Percentiles rank a stretch among this genome's conserved stretches.
These are phyloP conservation scores for Pseudomicrostroma phylloplanum DNA, from an alignment of 1,284 basidiomycete genomes.

Conservation along the genomic window DNA sequence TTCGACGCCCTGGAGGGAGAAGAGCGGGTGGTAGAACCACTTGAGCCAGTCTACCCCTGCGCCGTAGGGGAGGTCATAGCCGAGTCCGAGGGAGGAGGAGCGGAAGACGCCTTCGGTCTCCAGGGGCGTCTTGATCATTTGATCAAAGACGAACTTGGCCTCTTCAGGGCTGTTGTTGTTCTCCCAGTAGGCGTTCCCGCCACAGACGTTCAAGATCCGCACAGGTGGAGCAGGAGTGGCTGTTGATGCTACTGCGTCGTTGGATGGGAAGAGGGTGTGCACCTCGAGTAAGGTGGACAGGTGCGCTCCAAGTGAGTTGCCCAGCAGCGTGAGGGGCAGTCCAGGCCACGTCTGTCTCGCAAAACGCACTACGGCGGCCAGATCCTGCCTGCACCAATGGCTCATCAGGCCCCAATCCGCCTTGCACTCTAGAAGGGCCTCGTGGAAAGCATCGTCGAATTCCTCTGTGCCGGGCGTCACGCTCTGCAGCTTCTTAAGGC, in stretches of 20 bases:
- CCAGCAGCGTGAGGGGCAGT: constrained; percentile 25
- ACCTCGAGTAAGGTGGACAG: constrained; percentile 24
- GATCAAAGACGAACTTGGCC: constrained; percentile 28
- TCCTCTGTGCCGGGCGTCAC: background rate
- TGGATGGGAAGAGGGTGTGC: constrained; percentile 18
- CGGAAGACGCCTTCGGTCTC: constrained; percentile 33
- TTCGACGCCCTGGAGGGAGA: constrained; percentile 25
- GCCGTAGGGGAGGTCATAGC: constrained; percentile 36
- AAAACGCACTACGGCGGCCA: constrained; percentile 25
- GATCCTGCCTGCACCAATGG: constrained; percentile 33
- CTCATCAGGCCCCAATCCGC: constrained; percentile 25
- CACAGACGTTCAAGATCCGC: constrained; percentile 32
- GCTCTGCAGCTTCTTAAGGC: constrained; percentile 17
- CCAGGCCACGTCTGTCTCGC: constrained; percentile 23
- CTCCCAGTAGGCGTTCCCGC: constrained; percentile 30
- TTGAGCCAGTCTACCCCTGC: constrained; percentile 32
- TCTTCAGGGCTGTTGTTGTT: constrained; percentile 29
- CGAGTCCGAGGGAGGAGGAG: constrained; percentile 27
- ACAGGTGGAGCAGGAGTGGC: constrained; percentile 15
- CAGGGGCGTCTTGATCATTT: constrained; percentile 29
- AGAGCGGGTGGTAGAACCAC: constrained; percentile 37
- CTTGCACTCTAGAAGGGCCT: constrained; percentile 24
- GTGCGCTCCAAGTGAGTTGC: constrained; percentile 35
- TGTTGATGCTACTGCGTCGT: background rate
- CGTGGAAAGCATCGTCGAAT: constrained; percentile 27